Evolutionary conservation across 1,284 basidiomycete genomes (phyloP), one percentile per base, ranked within the genome.

Genomic region (Uromyces viciae-fabae): DNA sequence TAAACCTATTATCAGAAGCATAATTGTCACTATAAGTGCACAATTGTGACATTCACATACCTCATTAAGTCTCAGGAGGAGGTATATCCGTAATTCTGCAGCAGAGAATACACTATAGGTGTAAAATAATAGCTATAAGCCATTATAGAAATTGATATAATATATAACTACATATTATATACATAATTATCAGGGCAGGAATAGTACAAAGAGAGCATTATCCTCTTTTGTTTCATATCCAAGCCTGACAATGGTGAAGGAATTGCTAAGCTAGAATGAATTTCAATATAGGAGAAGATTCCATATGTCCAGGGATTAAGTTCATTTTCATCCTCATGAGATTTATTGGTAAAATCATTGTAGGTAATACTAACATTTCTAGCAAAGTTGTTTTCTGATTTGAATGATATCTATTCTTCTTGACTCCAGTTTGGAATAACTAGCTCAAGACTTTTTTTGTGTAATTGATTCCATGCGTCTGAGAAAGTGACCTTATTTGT

Each of bases 341-440:
- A 17, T n/a, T 68, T 42, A 36, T 68, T 68, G n/a, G n/a, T 14
- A 42, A 68, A 68, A 22, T n/a, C n/a, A n/a, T 68, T 43, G 36
- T 68, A 43, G 4, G 64, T 43, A 7, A 68, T 38, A 68, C n/a
- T 33, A 5, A 68, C 64, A 40, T 68, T 68, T 4, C 33, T 38
- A n/a, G 58, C 58, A 68, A 68, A 68, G 15, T 68, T 68, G 17
- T 40, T 25, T n/a, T 68, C 42, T 8, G 5, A 2, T 8, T 42
- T 11, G 42, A 68, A 38, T 68, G 36, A 11, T 14, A 25, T n/a
- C 64, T 38, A 68, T 25, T 68, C 36, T 15, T 68, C 33, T n/a
- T 68, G 33, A 3, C 33, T 31, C 58, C 42, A 68, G 3, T 68
- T 68, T 4, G 42, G 64, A 36, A 68, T 5, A 68, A n/a, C 42